Conservation (phyloP, 2,329 filamentous ascomycete genomes). For the Fusarium brachygibbosum region DNA sequence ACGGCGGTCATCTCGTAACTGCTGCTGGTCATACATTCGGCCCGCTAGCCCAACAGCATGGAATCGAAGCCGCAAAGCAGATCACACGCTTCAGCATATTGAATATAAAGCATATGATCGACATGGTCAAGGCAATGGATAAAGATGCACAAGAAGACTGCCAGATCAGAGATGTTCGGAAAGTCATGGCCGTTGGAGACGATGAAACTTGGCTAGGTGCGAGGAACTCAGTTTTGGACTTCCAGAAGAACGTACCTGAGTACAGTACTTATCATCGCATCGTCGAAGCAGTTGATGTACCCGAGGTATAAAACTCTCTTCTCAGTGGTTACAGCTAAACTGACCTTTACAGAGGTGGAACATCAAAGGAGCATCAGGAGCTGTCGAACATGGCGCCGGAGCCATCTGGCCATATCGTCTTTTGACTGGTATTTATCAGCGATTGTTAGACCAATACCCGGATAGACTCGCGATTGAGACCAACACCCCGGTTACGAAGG, state of each 20-base stretch:
- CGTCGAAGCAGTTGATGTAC: background rate
- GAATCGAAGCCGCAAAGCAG: constrained; percentile 19
- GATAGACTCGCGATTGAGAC: constrained; percentile 54
- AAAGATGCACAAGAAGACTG: constrained; percentile 1
- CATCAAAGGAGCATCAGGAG: constrained; percentile 50
- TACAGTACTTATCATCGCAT: background rate
- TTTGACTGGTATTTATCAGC: constrained; percentile 57
- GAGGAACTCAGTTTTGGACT: constrained; percentile 2
- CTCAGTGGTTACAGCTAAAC: too few species aligned
- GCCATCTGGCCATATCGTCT: constrained; percentile 65
- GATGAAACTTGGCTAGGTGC: constrained; percentile 8
- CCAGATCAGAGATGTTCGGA: constrained; percentile 8
- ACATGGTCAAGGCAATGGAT: constrained; percentile 5
- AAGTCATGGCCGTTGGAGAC: constrained; percentile 19
- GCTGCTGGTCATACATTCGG: constrained; percentile 44
- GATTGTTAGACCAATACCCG: constrained; percentile 52
- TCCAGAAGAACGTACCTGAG: constrained; percentile 4
- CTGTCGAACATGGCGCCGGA: constrained; percentile 58
- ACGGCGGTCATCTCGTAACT: constrained; percentile 49
- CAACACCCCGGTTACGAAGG: constrained; percentile 49
- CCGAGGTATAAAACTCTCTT: background rate
- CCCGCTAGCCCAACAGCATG: constrained; percentile 41
- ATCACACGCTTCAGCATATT: constrained; percentile 31
- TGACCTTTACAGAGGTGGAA: constrained; percentile 36
- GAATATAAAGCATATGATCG: constrained; percentile 13